Evolutionary conservation across 805 yeast genomes (phyloP), one percentile per base, ranked within the genome.

Genomic region (Pichia nanzhaoensis): DNA sequence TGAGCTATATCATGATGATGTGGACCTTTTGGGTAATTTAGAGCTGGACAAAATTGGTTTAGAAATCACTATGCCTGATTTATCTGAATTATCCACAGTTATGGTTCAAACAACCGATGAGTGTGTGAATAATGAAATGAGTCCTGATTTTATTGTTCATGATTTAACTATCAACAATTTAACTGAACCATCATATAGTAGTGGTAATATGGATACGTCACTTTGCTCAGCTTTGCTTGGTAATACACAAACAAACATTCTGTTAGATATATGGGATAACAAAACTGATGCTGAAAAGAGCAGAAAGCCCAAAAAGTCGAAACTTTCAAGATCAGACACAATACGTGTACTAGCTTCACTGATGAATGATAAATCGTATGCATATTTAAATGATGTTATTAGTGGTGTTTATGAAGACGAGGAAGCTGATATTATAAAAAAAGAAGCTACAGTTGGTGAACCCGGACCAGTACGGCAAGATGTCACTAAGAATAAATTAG

Each of bases 321-420:
- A 19, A 16, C 3, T 31, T 17, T 36, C 35, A 17, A 36, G 28
- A 13, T 36, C 46, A 17, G 46, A 37, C 8, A 37, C 42, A 4
- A 27, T 28, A 10, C 17, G 22, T 36, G 41, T 24, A 17, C 21
- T 43, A 3, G 32, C 19, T 35, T 31, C 39, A 8, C 21, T 50
- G 12, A 19, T 50, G 13, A 42, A 42, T 3, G 48, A 50, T 24
- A 30, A 47, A 18, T 74, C 79, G 0, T 74, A 65, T 52, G 65
- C 66, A 0, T 75, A 74, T 47, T 56, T 75, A 20, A 76, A 71
- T 2, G 62, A 61, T 2, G 46, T 65, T 5, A 44, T 68, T 4
- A 55, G 59, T 9, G 63, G 61, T n/a, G 56, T 59, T 10, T 44
- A 34, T 44, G 30, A 46, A 39, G 33, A 24, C 8, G 37, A 37